Conservation (phyloP, 2,329 filamentous ascomycete species). For the Colletotrichum cuscutae region DNA sequence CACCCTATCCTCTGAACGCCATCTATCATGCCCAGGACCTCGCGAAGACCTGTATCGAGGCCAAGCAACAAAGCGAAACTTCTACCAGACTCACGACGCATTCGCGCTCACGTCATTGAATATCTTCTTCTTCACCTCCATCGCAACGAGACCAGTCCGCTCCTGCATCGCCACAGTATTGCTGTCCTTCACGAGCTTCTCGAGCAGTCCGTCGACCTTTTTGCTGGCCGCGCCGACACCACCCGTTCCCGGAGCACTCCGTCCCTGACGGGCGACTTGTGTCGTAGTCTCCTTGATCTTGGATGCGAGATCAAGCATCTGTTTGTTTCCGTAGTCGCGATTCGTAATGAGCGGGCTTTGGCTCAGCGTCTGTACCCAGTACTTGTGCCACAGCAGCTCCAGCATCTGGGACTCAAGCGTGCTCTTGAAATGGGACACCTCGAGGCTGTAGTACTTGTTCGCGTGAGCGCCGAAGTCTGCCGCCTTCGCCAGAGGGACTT, state of each 20-base stretch:
- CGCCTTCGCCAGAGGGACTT: slow-evolving; percentile 91
- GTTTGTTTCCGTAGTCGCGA: slow-evolving; percentile 90
- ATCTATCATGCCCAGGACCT: slow-evolving; percentile 28
- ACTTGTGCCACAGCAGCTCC: slow-evolving; percentile 96
- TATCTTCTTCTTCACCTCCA: slow-evolving; percentile 71
- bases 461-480: slow-evolving; percentile 96
- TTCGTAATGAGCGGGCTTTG: slow-evolving; percentile 92
- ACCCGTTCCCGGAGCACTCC: slow-evolving; percentile 39
- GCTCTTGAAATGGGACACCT: slow-evolving; percentile 95
- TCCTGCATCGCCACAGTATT: slow-evolving; percentile 71
- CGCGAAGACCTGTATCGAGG: slow-evolving; percentile 11
- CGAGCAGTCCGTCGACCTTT: slow-evolving; percentile 60
- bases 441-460: slow-evolving; percentile 88
- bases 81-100: neutral
- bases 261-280: slow-evolving; percentile 45
- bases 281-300: slow-evolving; percentile 78
- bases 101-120: slow-evolving; percentile 58
- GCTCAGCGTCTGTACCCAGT: slow-evolving; percentile 96
- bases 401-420: slow-evolving; percentile 88
- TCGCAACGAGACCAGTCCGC: slow-evolving; percentile 69
- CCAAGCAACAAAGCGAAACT: slow-evolving; percentile 7
- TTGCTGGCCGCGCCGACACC: slow-evolving; percentile 41
- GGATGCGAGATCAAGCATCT: slow-evolving; percentile 86
- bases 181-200: slow-evolving; percentile 70
- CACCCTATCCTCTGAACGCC: slow-evolving; percentile 29